A percentile compares a stretch with the other conserved stretches of the same genome.
phyloP scores from a whole-genome alignment of 176 grass and related monocot genomes.

The Musa troglodytarum region DNA sequence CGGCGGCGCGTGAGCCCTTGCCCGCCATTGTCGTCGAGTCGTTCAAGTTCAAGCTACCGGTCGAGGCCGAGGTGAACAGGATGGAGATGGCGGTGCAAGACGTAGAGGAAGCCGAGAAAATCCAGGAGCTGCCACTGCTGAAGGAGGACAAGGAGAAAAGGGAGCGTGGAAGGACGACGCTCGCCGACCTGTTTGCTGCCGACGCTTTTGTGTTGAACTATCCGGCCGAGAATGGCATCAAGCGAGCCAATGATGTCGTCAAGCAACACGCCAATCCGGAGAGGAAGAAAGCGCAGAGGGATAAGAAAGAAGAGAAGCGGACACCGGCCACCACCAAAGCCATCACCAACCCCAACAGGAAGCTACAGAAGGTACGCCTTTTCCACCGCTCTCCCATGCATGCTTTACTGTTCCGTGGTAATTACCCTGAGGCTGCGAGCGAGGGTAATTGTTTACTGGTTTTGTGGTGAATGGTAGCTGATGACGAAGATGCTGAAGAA shows the following conservation, averaged over 20 bases:
- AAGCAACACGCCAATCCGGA: constrained; percentile 15
- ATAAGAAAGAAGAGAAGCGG: constrained; percentile 34
- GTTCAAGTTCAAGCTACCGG: neutral
- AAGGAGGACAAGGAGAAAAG: constrained; percentile 44
- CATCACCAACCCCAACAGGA: constrained; percentile 17
- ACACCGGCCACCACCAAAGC: constrained; percentile 24
- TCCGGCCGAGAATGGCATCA: constrained; percentile 22
- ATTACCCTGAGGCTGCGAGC: no score
- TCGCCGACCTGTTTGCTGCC: constrained; percentile 91
- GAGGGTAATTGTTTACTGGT: neutral
- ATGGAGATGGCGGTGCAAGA: constrained; percentile 10
- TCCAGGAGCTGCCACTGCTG: constrained; percentile 69
- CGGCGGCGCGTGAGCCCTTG: constrained; percentile 24
- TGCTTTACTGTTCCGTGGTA: neutral
- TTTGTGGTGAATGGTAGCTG: constrained; percentile 60
- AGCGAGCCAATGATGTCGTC: neutral
- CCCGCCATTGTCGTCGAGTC: constrained; percentile 14
- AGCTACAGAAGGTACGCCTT: constrained; percentile 60
- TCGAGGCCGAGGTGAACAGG: constrained; percentile 16
- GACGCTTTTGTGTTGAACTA: constrained; percentile 39
- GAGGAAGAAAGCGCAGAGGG: constrained; percentile 37
- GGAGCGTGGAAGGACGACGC: constrained; percentile 77
- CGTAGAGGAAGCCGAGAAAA: constrained; percentile 29
- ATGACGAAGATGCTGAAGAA: constrained; percentile 88
- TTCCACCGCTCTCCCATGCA: constrained; percentile 2